Percentiles rank a stretch among this genome's conserved stretches.
Conservation (phyloP, 352 stramenopile species). For the Pythium phragmiticola region DNA sequence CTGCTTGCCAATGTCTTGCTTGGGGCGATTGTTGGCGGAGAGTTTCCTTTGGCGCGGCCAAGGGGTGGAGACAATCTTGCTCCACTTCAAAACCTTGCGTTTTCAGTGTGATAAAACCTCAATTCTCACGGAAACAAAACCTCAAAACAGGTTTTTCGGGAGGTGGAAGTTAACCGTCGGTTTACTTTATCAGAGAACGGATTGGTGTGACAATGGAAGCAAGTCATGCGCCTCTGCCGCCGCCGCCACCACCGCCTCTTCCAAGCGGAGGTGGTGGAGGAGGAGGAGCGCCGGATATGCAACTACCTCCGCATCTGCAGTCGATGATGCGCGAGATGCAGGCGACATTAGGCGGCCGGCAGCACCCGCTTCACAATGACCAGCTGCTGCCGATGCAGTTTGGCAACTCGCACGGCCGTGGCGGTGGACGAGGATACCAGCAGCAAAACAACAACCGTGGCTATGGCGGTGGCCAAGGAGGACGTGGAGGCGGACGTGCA, state of each 20-base stretch:
- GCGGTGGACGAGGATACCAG: slow-evolving; percentile 9
- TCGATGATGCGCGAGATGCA: slow-evolving; percentile 57
- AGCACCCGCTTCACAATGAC: slow-evolving; percentile 12
- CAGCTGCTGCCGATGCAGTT: slow-evolving; percentile 19
- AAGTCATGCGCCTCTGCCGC: slow-evolving; percentile 7
- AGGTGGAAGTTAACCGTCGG: slow-evolving; percentile 7
- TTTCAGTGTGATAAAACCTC: background rate
- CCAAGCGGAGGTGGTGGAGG: slow-evolving; percentile 5
- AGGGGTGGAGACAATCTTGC: slow-evolving; percentile 18
- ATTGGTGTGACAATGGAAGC: slow-evolving; percentile 8
- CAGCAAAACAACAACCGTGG: slow-evolving; percentile 9
- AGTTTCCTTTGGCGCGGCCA: slow-evolving; percentile 12
- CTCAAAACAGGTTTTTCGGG: slow-evolving; percentile 1
- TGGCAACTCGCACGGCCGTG: slow-evolving; percentile 4
- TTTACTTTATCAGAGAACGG: too few species aligned
- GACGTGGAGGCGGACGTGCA: slow-evolving; percentile 22
- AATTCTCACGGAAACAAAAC: background rate
- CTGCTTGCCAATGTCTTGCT: background rate
- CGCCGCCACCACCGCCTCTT: slow-evolving; percentile 23
- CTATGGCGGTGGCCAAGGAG: slow-evolving; percentile 9
- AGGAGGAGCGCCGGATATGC: background rate
- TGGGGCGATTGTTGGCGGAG: slow-evolving; percentile 19
- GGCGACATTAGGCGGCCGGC: background rate
- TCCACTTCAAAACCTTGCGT: background rate
- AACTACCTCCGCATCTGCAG: slow-evolving; percentile 49